These are phyloP conservation scores for Heimioporus punctisporus DNA, from an alignment of 1,284 basidiomycete genomes.

Conservation along the genomic window DNA sequence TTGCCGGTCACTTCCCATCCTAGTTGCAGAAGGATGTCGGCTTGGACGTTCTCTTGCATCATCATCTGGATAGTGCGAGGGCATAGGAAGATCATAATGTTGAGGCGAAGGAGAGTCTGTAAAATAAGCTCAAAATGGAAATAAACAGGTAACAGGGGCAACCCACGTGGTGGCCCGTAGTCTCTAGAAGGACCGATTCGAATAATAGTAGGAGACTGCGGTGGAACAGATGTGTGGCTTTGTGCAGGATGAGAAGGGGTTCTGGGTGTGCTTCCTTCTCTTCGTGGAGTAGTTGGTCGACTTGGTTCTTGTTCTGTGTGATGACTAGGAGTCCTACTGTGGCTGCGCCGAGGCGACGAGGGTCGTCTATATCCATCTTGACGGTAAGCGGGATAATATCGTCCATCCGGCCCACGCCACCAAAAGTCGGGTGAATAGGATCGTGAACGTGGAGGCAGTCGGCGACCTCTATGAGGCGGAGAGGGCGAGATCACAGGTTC, in stretches of 20 bases:
- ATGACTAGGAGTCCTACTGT: constrained; percentile 14
- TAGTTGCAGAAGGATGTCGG: constrained; percentile 16
- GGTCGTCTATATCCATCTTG: too few relatives aligned
- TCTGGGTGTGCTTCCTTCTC: constrained; percentile 10
- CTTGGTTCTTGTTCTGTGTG: constrained; percentile 19
- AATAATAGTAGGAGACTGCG: constrained; percentile 32
- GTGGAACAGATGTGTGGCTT: constrained; percentile 2
- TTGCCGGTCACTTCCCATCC: neutral
- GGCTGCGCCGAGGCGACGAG: constrained; percentile 2
- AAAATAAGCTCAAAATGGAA: constrained; percentile 8
- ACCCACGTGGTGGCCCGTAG: constrained; percentile 15
- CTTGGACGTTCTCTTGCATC: constrained; percentile 7
- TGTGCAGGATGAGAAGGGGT: constrained; percentile 4
- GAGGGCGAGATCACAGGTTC: constrained; percentile 12
- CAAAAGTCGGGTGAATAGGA: constrained; percentile 28
- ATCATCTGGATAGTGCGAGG: constrained; percentile 5
- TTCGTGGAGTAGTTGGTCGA: constrained; percentile 7
- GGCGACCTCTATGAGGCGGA: constrained; percentile 13
- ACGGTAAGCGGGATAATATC: too few relatives aligned
- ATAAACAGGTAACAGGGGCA: neutral
- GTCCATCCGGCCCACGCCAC: too few relatives aligned
- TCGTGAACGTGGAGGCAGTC: constrained; percentile 7
- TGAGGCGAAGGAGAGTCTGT: constrained; percentile 18
- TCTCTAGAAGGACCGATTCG: constrained; percentile 24
- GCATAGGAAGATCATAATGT: constrained; percentile 5